Base-by-base conservation (phyloP, 106 monocot genomes). In the Apostasia ramifera region DNA sequence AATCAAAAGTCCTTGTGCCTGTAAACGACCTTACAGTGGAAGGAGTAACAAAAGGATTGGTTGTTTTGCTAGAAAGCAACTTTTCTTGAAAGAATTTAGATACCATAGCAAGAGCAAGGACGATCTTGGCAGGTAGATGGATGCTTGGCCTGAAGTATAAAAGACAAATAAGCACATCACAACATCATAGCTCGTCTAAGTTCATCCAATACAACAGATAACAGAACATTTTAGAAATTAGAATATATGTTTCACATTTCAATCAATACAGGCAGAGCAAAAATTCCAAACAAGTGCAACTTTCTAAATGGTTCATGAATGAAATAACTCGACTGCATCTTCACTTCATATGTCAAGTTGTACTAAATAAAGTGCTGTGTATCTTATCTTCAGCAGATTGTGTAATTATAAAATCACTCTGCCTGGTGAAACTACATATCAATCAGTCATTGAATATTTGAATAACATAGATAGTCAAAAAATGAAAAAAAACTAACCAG, bases 1-100 rank as follows among this genome's bases (percentile, higher is more conserved):
- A 80, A 69, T 89, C 81, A 75, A 89, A 92, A 61, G 86, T 92
- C 66, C 81, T 84, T 13, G 89, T 83, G 73, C 84, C 75, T 55
- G 82, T 76, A 62, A 97, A 59, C 61, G 57, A 49, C 26, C 66
- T 67, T 59, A 87, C 44, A 10, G 70, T 75, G 14, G 78, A 47
- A 76, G 79, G 66, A 64, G 61, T 72, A 47, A 79, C 43, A 67
- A 59, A 44, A 47, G 67, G 81, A 56, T 57, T 69, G 52, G 66
- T 66, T 39, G 61, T 43, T 67, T 50, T 78, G 61, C 47, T 15
- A 13, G 74, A 67, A 53, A 67, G 55, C 41, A 86, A 52, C 67
- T 74, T 88, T 39, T 70, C 57, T 47, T 53, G 47, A 50, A 77
- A 48, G 73, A 76, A 51, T 70, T 74, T 77, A 58, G 83, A 45